A percentile compares a stretch with the other conserved stretches of the same genome.
These are phyloP conservation scores for Sanguinoderma infundibulare DNA, from an alignment of 1,284 basidiomycete species.

Conservation along the genomic window DNA sequence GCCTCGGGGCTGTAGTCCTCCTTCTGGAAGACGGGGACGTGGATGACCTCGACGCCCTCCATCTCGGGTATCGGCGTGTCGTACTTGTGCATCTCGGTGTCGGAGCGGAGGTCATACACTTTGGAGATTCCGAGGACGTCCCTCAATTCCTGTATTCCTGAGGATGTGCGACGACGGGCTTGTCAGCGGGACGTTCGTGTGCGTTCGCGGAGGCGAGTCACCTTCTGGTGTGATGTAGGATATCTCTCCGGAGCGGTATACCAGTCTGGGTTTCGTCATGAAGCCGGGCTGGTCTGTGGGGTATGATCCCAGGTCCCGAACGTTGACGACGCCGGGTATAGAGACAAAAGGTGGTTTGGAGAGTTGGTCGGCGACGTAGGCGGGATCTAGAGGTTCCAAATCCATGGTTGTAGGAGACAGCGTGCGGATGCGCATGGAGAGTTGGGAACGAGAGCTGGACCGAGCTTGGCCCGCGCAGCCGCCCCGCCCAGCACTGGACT, in stretches of 20 bases:
- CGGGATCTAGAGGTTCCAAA: slow-evolving; percentile 66
- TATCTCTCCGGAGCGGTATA: slow-evolving; percentile 72
- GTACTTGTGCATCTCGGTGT: slow-evolving; percentile 78
- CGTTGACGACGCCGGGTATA: slow-evolving; percentile 72
- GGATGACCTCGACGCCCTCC: slow-evolving; percentile 60
- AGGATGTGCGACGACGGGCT: neutral
- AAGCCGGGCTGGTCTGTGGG: slow-evolving; percentile 50
- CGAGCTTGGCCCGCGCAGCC: neutral
- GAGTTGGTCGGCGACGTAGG: slow-evolving; percentile 62
- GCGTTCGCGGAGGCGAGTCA: slow-evolving; percentile 26
- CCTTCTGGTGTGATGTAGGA: slow-evolving; percentile 71
- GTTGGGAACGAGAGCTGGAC: neutral
- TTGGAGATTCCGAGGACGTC: slow-evolving; percentile 61
- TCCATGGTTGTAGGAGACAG: slow-evolving; percentile 27
- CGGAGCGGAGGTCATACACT: slow-evolving; percentile 76
- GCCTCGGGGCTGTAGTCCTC: slow-evolving; percentile 82
- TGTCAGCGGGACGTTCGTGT: neutral
- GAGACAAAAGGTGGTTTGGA: slow-evolving; percentile 69
- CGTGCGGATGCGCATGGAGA: neutral
- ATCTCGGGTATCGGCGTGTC: slow-evolving; percentile 64
- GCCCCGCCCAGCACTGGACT: neutral
- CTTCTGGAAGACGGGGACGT: slow-evolving; percentile 67
- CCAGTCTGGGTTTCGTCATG: slow-evolving; percentile 57
- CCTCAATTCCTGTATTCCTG: slow-evolving; percentile 61
- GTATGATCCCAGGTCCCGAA: slow-evolving; percentile 71